Evolutionary conservation across 768 basidiomycete species (phyloP).

Genomic region (Plicaturopsis crispa): DNA sequence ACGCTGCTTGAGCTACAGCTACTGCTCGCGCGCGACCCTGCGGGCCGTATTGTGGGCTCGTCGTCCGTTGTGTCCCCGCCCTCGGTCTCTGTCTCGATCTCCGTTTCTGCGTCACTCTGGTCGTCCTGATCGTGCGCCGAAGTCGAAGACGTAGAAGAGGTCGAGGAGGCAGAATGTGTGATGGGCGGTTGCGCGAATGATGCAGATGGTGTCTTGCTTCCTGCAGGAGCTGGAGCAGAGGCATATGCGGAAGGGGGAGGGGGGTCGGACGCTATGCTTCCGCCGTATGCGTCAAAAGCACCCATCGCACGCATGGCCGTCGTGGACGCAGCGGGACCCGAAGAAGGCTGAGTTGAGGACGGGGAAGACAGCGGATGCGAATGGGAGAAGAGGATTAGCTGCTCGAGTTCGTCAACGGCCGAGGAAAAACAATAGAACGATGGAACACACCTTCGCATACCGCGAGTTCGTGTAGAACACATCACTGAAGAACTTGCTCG

Average conservation of each 20-base stretch:
- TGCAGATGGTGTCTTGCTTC: neutral
- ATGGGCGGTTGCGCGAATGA: neutral
- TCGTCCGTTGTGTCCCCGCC: slow-evolving; percentile 65
- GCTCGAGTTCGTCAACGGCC: no score
- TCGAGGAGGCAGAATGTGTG: slow-evolving; percentile 6
- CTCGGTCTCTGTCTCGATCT: slow-evolving; percentile 42
- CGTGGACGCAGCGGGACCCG: slow-evolving; percentile 9
- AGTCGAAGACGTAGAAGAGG: slow-evolving; percentile 10
- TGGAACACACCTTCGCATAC: slow-evolving; percentile 83
- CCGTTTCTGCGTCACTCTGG: slow-evolving; percentile 28
- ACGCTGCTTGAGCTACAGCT: no score
- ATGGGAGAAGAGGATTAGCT: slow-evolving; percentile 68
- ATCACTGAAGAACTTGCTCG: slow-evolving; percentile 97
- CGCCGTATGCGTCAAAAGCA: slow-evolving; percentile 46
- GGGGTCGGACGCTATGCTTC: slow-evolving; percentile 25
- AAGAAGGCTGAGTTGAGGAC: slow-evolving; percentile 14
- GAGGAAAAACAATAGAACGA: no score
- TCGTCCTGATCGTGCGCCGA: slow-evolving; percentile 20
- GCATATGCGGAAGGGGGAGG: neutral
- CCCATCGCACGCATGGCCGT: slow-evolving; percentile 42
- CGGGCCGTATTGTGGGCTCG: slow-evolving; percentile 71
- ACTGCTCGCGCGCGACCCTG: no score
- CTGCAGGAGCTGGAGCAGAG: neutral
- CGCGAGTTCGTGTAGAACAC: slow-evolving; percentile 99
- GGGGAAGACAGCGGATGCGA: slow-evolving; percentile 18